Percentiles rank a stretch among this genome's conserved stretches.
These are phyloP conservation scores for Ceratocystis colombiana DNA, from an alignment of 2,329 filamentous ascomycete species.

Conservation along the genomic window DNA sequence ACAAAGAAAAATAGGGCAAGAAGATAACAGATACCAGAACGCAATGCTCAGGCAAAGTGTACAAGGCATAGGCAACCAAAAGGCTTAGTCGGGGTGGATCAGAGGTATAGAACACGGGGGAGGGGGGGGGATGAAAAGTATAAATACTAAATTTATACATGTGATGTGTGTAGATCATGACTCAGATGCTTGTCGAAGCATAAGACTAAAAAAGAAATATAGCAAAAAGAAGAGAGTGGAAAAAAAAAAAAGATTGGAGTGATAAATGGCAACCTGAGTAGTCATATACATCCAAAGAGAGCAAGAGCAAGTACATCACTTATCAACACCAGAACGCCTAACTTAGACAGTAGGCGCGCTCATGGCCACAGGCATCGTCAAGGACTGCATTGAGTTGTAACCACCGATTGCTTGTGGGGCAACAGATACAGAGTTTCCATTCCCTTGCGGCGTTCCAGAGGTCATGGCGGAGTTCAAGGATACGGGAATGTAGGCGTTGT, in stretches of 20 bases:
- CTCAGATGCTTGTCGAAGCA: slow-evolving; percentile 24
- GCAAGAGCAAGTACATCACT: too few relatives aligned
- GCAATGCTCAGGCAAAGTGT: slow-evolving; percentile 20
- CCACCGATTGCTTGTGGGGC: slow-evolving; percentile 31
- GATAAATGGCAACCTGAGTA: background rate
- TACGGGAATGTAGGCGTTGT: slow-evolving; percentile 49
- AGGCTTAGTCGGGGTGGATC: background rate
- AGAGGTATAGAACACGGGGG: slow-evolving; percentile 4
- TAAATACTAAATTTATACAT: slow-evolving; percentile 24
- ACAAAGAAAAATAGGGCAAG: slow-evolving; percentile 22
- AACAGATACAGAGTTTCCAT: slow-evolving; percentile 11
- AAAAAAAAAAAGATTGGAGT: slow-evolving; percentile 22
- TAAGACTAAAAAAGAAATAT: slow-evolving; percentile 26
- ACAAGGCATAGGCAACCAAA: background rate
- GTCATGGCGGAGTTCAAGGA: slow-evolving; percentile 38
- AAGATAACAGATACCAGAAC: slow-evolving; percentile 18
- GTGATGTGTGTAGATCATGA: slow-evolving; percentile 24
- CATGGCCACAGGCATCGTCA: slow-evolving; percentile 56
- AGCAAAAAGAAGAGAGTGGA: slow-evolving; percentile 27
- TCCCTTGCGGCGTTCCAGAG: background rate
- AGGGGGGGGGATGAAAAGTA: slow-evolving; percentile 16
- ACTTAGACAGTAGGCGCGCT: slow-evolving; percentile 38
- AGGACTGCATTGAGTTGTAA: slow-evolving; percentile 50
- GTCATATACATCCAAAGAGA: too few relatives aligned
- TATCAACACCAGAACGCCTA: background rate